Evolutionary conservation across 805 yeast genomes (phyloP).

Genomic region (baker's yeast (Saccharomyces cerevisiae)): DNA sequence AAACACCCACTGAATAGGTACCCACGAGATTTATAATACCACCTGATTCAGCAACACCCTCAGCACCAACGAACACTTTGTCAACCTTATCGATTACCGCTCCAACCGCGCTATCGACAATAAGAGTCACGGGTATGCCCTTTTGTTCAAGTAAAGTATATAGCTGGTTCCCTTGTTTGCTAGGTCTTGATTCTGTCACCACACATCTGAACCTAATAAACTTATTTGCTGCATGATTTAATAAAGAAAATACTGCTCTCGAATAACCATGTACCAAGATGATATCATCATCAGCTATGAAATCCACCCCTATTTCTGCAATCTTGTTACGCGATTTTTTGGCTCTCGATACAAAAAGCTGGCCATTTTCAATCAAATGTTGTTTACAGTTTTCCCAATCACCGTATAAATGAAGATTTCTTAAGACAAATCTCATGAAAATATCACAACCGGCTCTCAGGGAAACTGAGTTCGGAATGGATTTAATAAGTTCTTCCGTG

Average conservation of each 20-base stretch:
- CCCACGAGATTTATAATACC: constrained; percentile 96
- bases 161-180: constrained; percentile 65
- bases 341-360: constrained; percentile 83
- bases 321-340: constrained; percentile 81
- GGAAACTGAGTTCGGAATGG: constrained; percentile 86
- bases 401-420: constrained; percentile 73
- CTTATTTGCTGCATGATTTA: constrained; percentile 68
- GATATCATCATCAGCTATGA: constrained; percentile 87
- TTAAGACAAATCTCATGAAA: constrained; percentile 84
- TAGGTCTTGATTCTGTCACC: constrained; percentile 89
- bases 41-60: constrained; percentile 98
- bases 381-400: constrained; percentile 93
- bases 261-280: constrained; percentile 86
- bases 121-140: constrained; percentile 79
- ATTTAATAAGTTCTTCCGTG: constrained; percentile 59
- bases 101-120: constrained; percentile 91
- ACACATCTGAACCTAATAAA: constrained; percentile 79
- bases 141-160: constrained; percentile 56
- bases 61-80: constrained; percentile 94
- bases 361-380: constrained; percentile 89
- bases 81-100: constrained; percentile 84
- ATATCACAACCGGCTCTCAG: constrained; percentile 96
- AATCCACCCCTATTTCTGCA: constrained; percentile 80
- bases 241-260: constrained; percentile 75
- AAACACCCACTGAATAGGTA: constrained; percentile 85